Percentiles rank a stretch among this genome's conserved stretches.
These are phyloP conservation scores for Phytophthora boehmeriae DNA, from an alignment of 352 stramenopile genomes.

Conservation along the genomic window DNA sequence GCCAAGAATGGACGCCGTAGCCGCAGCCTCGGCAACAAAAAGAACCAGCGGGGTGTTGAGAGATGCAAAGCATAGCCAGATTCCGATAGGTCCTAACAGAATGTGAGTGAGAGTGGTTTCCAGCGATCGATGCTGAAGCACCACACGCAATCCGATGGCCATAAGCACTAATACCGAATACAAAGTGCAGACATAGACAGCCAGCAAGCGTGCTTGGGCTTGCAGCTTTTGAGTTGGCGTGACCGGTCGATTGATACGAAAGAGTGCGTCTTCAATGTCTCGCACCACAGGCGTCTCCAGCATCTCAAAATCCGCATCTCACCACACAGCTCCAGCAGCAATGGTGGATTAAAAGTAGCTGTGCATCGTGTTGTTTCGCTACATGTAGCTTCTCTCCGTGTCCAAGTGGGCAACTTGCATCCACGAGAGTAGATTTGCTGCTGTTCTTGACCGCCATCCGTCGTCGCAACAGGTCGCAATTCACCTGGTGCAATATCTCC, in stretches of 20 bases:
- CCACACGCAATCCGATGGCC: constrained; percentile 67
- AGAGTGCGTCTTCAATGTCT: constrained; percentile 83
- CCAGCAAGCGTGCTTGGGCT: constrained; percentile 50
- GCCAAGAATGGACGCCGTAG: constrained; percentile 74
- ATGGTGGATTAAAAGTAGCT: constrained; percentile 74
- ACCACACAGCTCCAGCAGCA: constrained; percentile 81
- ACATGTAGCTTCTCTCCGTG: constrained; percentile 32
- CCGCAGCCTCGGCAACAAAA: constrained; percentile 76
- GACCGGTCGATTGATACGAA: constrained; percentile 66
- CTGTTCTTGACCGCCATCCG: constrained; percentile 19
- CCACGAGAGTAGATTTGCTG: constrained; percentile 53
- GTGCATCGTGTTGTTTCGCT: constrained; percentile 69
- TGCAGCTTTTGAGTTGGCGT: constrained; percentile 86
- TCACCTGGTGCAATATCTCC: constrained; percentile 77
- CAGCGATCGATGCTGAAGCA: constrained; percentile 73
- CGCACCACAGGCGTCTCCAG: constrained; percentile 80
- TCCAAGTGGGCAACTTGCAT: constrained; percentile 66
- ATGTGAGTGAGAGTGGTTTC: constrained; percentile 75
- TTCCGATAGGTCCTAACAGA: constrained; percentile 68
- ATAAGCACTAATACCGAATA: constrained; percentile 73
- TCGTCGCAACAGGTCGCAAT: constrained; percentile 45
- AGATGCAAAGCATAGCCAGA: constrained; percentile 89
- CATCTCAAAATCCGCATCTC: constrained; percentile 90
- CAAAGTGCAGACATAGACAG: constrained; percentile 67
- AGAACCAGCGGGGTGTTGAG: constrained; percentile 82